Percentiles rank a stretch among this genome's conserved stretches.
Conservation (phyloP, 2,329 filamentous ascomycete genomes). For the Beauveria sp. region DNA sequence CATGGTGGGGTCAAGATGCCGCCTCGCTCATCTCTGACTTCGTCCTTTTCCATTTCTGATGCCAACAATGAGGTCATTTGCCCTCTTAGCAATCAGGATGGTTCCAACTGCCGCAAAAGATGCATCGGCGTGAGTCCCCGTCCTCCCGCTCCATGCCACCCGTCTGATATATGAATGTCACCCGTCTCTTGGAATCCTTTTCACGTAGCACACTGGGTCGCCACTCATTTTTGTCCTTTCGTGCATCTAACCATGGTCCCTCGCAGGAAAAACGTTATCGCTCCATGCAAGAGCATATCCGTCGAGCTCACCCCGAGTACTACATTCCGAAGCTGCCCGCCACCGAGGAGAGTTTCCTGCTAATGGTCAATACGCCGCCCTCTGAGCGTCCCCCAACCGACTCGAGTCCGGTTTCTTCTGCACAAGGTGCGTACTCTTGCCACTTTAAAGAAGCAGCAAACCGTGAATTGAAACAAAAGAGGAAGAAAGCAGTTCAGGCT, state of each 20-base stretch:
- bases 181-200: not conserved
- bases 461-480: not conserved
- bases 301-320: constrained; percentile 90
- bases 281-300: constrained; percentile 99
- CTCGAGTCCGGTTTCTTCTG: constrained; percentile 24
- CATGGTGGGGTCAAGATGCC: constrained; percentile 71
- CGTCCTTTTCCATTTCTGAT: constrained; percentile 87
- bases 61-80: constrained; percentile 95
- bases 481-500: not conserved
- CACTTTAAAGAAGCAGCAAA: no score
- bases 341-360: constrained; percentile 92
- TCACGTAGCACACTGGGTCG: not conserved
- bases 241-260: constrained; percentile 12
- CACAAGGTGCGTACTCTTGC: constrained; percentile 23
- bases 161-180: no score
- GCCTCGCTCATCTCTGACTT: constrained; percentile 77
- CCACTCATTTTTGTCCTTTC: constrained; percentile 8
- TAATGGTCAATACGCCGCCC: constrained; percentile 91
- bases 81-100: constrained; percentile 91
- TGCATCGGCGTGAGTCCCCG: constrained; percentile 83
- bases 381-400: constrained; percentile 51
- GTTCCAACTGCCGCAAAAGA: constrained; percentile 92
- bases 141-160: not conserved
- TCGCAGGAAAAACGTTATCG: constrained; percentile 80
- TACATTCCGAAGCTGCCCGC: constrained; percentile 97